Conservation (phyloP, 2,329 filamentous ascomycete species). For the Sphaerulina musiva region DNA sequence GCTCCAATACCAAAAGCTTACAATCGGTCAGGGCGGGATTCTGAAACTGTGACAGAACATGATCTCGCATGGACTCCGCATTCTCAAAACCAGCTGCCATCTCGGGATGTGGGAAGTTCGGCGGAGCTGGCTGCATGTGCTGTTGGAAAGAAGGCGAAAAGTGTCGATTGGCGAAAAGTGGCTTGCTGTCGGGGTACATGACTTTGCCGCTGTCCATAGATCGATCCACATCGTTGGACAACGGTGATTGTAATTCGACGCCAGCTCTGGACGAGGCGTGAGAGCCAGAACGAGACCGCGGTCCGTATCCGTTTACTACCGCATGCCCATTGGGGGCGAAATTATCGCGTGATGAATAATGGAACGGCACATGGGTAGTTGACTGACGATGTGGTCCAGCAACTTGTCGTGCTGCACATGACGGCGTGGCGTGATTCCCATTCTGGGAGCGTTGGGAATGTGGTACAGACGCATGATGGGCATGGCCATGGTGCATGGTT, state of each 20-base stretch:
- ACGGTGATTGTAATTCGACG: constrained; percentile 20
- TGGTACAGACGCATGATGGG: constrained; percentile 27
- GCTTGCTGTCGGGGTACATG: constrained; percentile 11
- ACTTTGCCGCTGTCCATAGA: constrained; percentile 11
- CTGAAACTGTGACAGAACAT: constrained; percentile 27
- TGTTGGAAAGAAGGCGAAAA: constrained; percentile 15
- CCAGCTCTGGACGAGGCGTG: constrained; percentile 22
- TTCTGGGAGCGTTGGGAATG: constrained; percentile 9
- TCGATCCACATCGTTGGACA: constrained; percentile 15
- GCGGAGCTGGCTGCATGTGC: constrained; percentile 15
- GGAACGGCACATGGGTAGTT: constrained; percentile 18
- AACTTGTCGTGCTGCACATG: constrained; percentile 18
- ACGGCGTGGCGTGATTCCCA: constrained; percentile 5
- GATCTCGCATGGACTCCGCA: constrained; percentile 28
- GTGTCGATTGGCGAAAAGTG: constrained; percentile 6
- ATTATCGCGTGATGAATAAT: constrained; percentile 25
- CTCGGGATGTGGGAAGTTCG: constrained; percentile 20
- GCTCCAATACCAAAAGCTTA: constrained; percentile 27
- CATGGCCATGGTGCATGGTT: constrained; percentile 19
- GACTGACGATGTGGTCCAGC: constrained; percentile 14
- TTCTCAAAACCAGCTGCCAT: constrained; percentile 24
- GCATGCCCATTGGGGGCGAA: constrained; percentile 19
- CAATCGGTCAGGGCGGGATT: constrained; percentile 30
- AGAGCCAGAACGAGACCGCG: constrained; percentile 25
- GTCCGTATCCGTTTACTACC: constrained; percentile 16